Evolutionary conservation across 306 rosid genomes (phyloP).

Genomic region (Casuarina equisetifolia): DNA sequence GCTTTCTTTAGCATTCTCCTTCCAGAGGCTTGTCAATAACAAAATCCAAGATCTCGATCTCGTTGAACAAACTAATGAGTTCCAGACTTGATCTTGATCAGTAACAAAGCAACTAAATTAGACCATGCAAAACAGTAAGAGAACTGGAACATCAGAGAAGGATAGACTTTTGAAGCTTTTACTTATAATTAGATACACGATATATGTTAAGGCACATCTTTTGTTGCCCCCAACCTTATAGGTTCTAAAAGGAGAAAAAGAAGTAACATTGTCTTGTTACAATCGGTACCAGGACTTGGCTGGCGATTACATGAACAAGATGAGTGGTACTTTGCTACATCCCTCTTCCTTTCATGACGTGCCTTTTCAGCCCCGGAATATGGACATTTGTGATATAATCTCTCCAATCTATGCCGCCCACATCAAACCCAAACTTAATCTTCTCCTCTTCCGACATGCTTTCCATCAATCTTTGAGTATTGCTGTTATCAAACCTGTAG

Average conservation of each 20-base stretch:
- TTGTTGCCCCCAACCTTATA: slow-evolving; percentile 24
- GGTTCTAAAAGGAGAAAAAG: slow-evolving; percentile 8
- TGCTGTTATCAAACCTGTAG: slow-evolving; percentile 88
- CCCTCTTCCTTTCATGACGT: slow-evolving; percentile 89
- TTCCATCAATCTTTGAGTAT: slow-evolving; percentile 67
- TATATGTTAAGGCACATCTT: slow-evolving; percentile 23
- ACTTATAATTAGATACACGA: slow-evolving; percentile 42
- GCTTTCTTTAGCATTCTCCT: too few species aligned
- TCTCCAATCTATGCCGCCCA: slow-evolving; percentile 74
- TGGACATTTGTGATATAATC: slow-evolving; percentile 83
- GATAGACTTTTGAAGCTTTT: slow-evolving; percentile 25
- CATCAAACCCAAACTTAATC: slow-evolving; percentile 76
- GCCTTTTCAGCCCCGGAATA: slow-evolving; percentile 82
- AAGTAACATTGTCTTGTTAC: slow-evolving; percentile 20
- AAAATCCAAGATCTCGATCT: neutral
- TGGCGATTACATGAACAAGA: slow-evolving; percentile 22
- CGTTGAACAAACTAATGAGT: neutral
- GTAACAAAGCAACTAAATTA: neutral
- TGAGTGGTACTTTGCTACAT: slow-evolving; percentile 25
- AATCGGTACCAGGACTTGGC: slow-evolving; percentile 28
- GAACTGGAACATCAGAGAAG: slow-evolving; percentile 14
- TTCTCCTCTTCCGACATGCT: slow-evolving; percentile 83
- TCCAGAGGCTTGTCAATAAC: too few species aligned
- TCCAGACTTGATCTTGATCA: neutral
- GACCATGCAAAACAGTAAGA: slow-evolving; percentile 25